Base-by-base conservation (phyloP, 305 asterid species). In the Rubia peregrina region DNA sequence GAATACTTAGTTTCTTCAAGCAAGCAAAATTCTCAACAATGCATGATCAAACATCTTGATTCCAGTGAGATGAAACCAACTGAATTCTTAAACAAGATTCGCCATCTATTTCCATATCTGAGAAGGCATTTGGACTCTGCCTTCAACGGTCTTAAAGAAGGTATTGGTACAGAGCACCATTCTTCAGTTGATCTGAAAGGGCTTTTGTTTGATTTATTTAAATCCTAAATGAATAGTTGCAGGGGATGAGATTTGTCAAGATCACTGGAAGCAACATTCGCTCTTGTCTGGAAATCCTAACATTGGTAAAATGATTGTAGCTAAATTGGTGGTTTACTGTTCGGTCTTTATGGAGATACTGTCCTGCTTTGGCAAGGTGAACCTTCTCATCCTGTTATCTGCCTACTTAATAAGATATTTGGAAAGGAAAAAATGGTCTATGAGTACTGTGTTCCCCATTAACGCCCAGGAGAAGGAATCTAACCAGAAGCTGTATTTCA, bases 351-450 rank as follows among this genome's bases (percentile, higher is more conserved):
- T 80, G 75, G 96, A 84, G 90, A 85, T 88, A 66, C 87, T 91
- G 75, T 83, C 75, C 74, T 89, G 95, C 89, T 83, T 91, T 79
- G 86, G 91, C 87, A 91, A 89, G 96, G 97, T 91, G 81, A 77
- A 74, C 65, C 65, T 51, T 38, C 44, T 51, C n/a, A 21, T 69
- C 55, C 49, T 38, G 36, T 66, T 74, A 46, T 72, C 40, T 51
- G 61, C 66, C 44, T 38, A 6, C 21, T 59, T 44, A 30, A 60
- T 49, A n/a, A 40, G n/a, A 38, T 30, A 66, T 48, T 55, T 61
- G 22, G 41, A 60, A 57, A 16, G 22, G 57, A 44, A 12, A 56
- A 62, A 41, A 19, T 19, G n/a, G 6, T 11, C 56, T 26, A 4
- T 63, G 46, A 36, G n/a, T 56, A 17, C 51, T 26, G 16, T 13